These are phyloP conservation scores for Pythium aristosporum DNA, from an alignment of 352 stramenopile species.

Conservation along the genomic window DNA sequence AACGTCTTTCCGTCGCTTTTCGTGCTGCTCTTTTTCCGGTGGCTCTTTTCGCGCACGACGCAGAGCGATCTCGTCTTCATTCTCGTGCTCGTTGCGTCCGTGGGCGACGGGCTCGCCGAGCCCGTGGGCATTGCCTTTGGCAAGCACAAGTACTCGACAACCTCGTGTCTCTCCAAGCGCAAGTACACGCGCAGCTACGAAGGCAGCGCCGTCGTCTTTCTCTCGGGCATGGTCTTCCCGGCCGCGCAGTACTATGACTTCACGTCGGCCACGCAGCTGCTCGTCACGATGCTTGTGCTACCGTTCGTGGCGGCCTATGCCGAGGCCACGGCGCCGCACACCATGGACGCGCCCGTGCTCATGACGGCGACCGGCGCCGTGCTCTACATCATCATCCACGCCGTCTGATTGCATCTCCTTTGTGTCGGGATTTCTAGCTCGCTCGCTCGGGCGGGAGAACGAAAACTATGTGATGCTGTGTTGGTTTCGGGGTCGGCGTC, in stretches of 20 bases:
- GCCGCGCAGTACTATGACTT: slow-evolving; percentile 84
- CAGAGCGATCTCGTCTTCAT: slow-evolving; percentile 81
- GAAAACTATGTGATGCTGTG: too few relatives aligned
- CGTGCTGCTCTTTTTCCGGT: slow-evolving; percentile 85
- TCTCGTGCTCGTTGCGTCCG: slow-evolving; percentile 71
- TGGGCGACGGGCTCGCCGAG: slow-evolving; percentile 56
- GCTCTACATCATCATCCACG: slow-evolving; percentile 78
- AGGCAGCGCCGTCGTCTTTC: slow-evolving; percentile 53
- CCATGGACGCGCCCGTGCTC: slow-evolving; percentile 85
- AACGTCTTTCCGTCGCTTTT: slow-evolving; percentile 83
- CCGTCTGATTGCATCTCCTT: slow-evolving; percentile 39
- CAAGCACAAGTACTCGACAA: slow-evolving; percentile 68
- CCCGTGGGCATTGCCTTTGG: slow-evolving; percentile 56
- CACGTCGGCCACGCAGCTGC: slow-evolving; percentile 58
- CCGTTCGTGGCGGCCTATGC: slow-evolving; percentile 81
- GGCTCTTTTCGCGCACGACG: slow-evolving; percentile 74
- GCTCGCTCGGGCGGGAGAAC: too few relatives aligned
- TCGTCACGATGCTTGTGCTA: slow-evolving; percentile 80
- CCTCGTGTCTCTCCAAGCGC: slow-evolving; percentile 47
- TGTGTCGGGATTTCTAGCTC: too few relatives aligned
- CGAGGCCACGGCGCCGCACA: slow-evolving; percentile 82
- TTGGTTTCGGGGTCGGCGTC: too few relatives aligned
- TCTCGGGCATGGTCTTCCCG: slow-evolving; percentile 85
- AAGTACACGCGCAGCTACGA: slow-evolving; percentile 66
- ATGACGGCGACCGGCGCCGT: slow-evolving; percentile 79